Conservation (phyloP, 768 basidiomycete species). For the Heimioporus sp. region DNA sequence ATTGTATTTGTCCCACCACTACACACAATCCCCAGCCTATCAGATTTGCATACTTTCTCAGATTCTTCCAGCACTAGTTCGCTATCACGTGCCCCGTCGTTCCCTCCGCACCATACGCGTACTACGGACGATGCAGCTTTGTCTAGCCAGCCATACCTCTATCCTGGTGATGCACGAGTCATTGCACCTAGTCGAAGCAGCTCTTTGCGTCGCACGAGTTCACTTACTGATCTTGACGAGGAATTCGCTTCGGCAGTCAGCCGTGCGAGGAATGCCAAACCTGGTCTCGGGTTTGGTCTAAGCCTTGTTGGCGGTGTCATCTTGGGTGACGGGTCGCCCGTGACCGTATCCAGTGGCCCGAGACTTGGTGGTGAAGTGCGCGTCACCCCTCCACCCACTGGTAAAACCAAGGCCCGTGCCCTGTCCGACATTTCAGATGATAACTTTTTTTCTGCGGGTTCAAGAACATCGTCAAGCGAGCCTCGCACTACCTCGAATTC, state of each 20-base stretch:
- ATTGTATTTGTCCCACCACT: constrained; percentile 79
- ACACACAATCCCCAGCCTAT: constrained; percentile 67
- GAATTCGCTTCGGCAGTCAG: constrained; percentile 48
- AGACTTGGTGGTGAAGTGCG: constrained; percentile 40
- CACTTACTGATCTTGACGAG: constrained; percentile 72
- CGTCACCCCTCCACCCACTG: constrained; percentile 46
- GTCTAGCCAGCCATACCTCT: constrained; percentile 61
- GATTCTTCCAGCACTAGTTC: constrained; percentile 39
- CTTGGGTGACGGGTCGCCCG: constrained; percentile 56
- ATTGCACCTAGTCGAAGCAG: constrained; percentile 68
- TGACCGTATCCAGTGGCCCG: constrained; percentile 71
- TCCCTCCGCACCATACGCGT: constrained; percentile 58
- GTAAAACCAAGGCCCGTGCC: constrained; percentile 28
- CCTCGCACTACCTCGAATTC: constrained; percentile 27
- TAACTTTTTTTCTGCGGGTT: constrained; percentile 45
- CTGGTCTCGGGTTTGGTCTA: constrained; percentile 44
- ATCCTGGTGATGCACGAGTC: constrained; percentile 69
- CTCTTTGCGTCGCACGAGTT: constrained; percentile 62
- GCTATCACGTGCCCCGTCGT: constrained; percentile 43
- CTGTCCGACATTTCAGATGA: constrained; percentile 41
- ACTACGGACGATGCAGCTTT: constrained; percentile 77
- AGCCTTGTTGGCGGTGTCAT: constrained; percentile 40
- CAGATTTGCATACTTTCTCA: constrained; percentile 54
- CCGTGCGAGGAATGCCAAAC: constrained; percentile 39
- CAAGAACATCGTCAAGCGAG: constrained; percentile 31